Evolutionary conservation across 2,329 filamentous ascomycete species (phyloP).

Genomic region (Fusarium sororula): DNA sequence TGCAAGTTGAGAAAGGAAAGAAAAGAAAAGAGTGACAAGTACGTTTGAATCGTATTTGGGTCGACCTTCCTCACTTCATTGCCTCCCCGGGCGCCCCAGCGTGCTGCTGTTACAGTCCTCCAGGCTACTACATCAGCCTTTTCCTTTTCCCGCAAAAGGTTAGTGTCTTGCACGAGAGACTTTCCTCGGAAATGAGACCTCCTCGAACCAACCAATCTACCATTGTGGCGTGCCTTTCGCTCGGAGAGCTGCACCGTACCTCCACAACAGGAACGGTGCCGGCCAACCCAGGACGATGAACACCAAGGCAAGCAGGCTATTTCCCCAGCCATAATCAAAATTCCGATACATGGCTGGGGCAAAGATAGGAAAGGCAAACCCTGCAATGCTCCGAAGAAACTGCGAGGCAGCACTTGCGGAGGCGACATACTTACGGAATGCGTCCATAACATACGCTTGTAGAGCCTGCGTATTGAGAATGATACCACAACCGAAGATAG

Average conservation of each 20-base stretch:
- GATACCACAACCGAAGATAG: not conserved
- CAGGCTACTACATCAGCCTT: not conserved
- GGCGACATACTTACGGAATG: not conserved
- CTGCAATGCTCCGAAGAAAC: not conserved
- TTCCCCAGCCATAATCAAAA: not conserved
- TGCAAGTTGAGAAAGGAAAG: too few species aligned
- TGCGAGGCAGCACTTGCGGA: not conserved
- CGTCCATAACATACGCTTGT: not conserved
- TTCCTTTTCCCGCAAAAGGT: not conserved
- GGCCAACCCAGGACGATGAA: not conserved
- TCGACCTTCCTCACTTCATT: not conserved
- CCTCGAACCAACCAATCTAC: not conserved
- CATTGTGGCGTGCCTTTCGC: not conserved
- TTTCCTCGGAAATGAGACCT: not conserved
- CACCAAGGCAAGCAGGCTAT: not conserved
- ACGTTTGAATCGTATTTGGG: not conserved
- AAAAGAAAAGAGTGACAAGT: not conserved
- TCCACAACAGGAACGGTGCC: not conserved
- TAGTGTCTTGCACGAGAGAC: not conserved
- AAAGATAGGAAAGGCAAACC: not conserved
- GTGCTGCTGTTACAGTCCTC: not conserved
- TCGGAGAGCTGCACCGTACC: not conserved
- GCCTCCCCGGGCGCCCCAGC: not conserved
- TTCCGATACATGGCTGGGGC: not conserved
- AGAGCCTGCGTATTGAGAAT: not conserved